Evolutionary conservation across 1,284 basidiomycete genomes (phyloP).

Genomic region (Pseudozyma tsukubaensis): DNA sequence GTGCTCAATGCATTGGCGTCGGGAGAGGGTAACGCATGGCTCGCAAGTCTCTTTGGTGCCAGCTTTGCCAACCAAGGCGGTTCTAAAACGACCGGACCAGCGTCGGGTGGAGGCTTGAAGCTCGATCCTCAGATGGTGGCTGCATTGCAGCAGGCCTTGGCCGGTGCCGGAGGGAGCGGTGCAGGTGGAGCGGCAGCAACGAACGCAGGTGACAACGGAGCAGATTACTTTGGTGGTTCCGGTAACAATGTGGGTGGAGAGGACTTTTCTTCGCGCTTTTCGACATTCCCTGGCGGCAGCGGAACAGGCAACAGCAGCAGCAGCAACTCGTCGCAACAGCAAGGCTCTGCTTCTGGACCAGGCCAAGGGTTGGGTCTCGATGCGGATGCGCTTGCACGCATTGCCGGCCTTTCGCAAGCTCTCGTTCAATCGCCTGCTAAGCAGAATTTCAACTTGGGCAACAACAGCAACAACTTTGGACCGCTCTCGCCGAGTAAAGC

Average conservation of each 20-base stretch:
- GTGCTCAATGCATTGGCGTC: constrained; percentile 57
- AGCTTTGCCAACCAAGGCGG: constrained; percentile 42
- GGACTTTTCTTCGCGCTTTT: constrained; percentile 39
- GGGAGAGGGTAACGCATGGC: constrained; percentile 57
- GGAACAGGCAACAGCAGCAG: neutral
- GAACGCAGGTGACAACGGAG: constrained; percentile 4
- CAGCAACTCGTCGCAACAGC: constrained; percentile 1
- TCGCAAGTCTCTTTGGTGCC: constrained; percentile 56
- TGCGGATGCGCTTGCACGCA: constrained; percentile 36
- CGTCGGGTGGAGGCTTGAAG: constrained; percentile 48
- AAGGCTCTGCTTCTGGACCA: neutral
- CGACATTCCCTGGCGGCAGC: constrained; percentile 16
- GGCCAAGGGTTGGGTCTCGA: constrained; percentile 36
- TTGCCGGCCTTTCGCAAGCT: constrained; percentile 49
- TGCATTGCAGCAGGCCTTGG: constrained; percentile 55
- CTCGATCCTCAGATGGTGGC: constrained; percentile 59
- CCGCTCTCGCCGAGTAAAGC: constrained; percentile 20
- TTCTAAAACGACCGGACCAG: constrained; percentile 34
- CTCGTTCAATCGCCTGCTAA: constrained; percentile 44
- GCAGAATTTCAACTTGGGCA: constrained; percentile 12
- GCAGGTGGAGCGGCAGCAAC: constrained; percentile 1
- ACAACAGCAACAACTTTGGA: constrained; percentile 10
- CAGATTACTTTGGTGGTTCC: constrained; percentile 47
- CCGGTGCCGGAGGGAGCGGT: constrained; percentile 29
- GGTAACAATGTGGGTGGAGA: constrained; percentile 3